Percentiles rank a stretch among this genome's conserved stretches.
Evolutionary conservation across 1,284 basidiomycete species (phyloP).

Genomic region (Cerioporus squamosus): DNA sequence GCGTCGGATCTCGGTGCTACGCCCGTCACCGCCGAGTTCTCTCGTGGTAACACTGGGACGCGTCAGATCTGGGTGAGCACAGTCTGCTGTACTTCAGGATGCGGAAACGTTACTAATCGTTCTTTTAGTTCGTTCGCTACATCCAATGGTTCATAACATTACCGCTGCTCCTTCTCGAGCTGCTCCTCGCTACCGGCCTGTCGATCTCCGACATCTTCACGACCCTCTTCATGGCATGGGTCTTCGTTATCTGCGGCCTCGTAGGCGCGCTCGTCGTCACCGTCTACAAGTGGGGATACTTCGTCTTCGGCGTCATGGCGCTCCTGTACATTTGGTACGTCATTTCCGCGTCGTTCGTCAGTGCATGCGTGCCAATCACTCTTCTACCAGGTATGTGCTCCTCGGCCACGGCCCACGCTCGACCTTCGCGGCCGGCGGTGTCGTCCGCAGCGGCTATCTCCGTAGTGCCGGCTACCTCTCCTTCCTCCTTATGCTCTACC

Average conservation of each 20-base stretch:
- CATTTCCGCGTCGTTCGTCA: neutral
- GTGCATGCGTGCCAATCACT: neutral
- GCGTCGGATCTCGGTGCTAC: conserved; percentile 41
- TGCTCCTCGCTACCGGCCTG: conserved; percentile 56
- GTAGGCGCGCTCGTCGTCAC: conserved; percentile 51
- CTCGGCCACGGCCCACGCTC: conserved; percentile 36
- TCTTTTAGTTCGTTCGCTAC: conserved; percentile 49
- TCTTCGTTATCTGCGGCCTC: conserved; percentile 55
- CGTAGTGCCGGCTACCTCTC: conserved; percentile 47
- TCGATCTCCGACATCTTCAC: conserved; percentile 57
- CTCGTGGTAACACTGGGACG: conserved; percentile 72
- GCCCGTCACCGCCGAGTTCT: conserved; percentile 85
- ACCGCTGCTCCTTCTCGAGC: conserved; percentile 55
- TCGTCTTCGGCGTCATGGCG: conserved; percentile 47
- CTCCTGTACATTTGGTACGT: conserved; percentile 53
- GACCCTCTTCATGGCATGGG: conserved; percentile 56
- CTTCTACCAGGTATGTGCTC: conserved; percentile 33
- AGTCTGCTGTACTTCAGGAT: no score
- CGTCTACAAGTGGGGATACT: conserved; percentile 59
- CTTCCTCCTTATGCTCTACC: conserved; percentile 58
- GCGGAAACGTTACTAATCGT: neutral
- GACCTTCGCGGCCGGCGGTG: conserved; percentile 40
- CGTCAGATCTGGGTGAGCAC: conserved; percentile 48
- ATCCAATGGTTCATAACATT: conserved; percentile 65
- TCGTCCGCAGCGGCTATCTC: conserved; percentile 46